Conservation (phyloP, 371 early-diverging fungal genomes). For the Dichotomocladium elegans region DNA sequence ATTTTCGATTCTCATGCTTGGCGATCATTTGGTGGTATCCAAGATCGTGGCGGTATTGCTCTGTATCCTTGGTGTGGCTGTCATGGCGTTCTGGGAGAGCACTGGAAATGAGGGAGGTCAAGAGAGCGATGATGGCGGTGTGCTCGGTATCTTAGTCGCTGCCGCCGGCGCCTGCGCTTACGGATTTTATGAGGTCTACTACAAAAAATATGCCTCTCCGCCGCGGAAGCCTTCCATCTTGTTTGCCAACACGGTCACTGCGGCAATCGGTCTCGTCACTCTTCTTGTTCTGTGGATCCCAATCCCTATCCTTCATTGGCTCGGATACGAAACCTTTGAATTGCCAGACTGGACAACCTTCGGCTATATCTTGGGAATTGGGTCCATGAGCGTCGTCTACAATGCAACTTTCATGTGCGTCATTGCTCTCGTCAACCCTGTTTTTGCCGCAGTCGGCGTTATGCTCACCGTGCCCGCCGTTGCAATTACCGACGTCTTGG, state of each 20-base stretch:
- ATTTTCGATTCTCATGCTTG: conserved; percentile 66
- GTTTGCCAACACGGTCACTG: conserved; percentile 73
- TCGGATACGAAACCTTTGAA: conserved; percentile 64
- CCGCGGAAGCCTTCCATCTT: conserved; percentile 49
- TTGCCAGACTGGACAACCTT: conserved; percentile 55
- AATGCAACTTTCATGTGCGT: conserved; percentile 79
- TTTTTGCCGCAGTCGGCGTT: conserved; percentile 80
- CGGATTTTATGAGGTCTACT: conserved; percentile 73
- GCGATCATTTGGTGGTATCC: conserved; percentile 50
- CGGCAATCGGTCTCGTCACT: conserved; percentile 60
- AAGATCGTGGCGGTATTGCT: conserved; percentile 66
- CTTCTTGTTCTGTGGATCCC: conserved; percentile 68
- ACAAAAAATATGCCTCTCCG: conserved; percentile 74
- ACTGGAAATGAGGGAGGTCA: conserved; percentile 6
- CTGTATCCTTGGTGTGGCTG: conserved; percentile 65
- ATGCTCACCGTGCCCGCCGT: conserved; percentile 81
- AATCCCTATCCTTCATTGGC: conserved; percentile 63
- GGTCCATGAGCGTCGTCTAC: conserved; percentile 68
- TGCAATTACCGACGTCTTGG: conserved; percentile 58
- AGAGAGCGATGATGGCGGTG: neutral
- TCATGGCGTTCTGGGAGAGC: conserved; percentile 55
- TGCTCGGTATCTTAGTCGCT: conserved; percentile 51
- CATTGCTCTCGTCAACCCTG: conserved; percentile 72
- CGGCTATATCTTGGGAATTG: conserved; percentile 55
- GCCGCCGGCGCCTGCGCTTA: conserved; percentile 50